Evolutionary conservation across 371 early-diverging fungal genomes (phyloP).

Genomic region (Mucor circinelloides): DNA sequence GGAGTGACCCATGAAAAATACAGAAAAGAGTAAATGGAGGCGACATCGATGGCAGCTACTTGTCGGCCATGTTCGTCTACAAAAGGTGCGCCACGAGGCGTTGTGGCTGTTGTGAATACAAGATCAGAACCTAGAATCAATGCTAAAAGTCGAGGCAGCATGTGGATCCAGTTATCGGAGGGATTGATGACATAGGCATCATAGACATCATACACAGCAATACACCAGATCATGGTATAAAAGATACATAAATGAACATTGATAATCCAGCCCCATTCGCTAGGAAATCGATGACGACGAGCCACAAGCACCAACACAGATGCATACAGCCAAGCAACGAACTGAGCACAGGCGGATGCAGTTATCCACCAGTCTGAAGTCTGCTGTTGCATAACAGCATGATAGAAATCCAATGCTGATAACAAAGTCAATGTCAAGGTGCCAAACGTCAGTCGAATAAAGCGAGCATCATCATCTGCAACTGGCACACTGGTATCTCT

Average conservation of each 20-base stretch:
- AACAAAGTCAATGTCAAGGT: slow-evolving; percentile 11
- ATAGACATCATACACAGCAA: slow-evolving; percentile 19
- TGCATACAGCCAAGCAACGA: slow-evolving; percentile 32
- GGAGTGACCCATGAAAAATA: slow-evolving; percentile 34
- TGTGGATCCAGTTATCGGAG: slow-evolving; percentile 3
- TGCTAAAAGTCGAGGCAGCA: slow-evolving; percentile 17
- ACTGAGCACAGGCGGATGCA: slow-evolving; percentile 10
- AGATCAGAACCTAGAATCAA: slow-evolving; percentile 31
- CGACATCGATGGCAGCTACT: slow-evolving; percentile 21
- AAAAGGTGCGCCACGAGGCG: slow-evolving; percentile 33
- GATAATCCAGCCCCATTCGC: slow-evolving; percentile 36
- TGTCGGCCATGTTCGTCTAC: slow-evolving; percentile 36
- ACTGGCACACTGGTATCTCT: slow-evolving; percentile 16
- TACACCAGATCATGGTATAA: slow-evolving; percentile 21
- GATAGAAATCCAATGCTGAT: slow-evolving; percentile 16
- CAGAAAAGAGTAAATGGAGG: slow-evolving; percentile 33
- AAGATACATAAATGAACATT: slow-evolving; percentile 44
- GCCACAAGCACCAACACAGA: slow-evolving; percentile 26
- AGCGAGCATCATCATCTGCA: slow-evolving; percentile 12
- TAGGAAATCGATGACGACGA: slow-evolving; percentile 25
- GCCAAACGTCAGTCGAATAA: slow-evolving; percentile 15
- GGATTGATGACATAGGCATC: slow-evolving; percentile 1
- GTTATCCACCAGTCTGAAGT: not conserved
- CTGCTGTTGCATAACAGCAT: not conserved
- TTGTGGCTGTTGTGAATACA: slow-evolving; percentile 30